phyloP scores from a whole-genome alignment of 345 rosid genomes.

The Bruguiera sexangula region DNA sequence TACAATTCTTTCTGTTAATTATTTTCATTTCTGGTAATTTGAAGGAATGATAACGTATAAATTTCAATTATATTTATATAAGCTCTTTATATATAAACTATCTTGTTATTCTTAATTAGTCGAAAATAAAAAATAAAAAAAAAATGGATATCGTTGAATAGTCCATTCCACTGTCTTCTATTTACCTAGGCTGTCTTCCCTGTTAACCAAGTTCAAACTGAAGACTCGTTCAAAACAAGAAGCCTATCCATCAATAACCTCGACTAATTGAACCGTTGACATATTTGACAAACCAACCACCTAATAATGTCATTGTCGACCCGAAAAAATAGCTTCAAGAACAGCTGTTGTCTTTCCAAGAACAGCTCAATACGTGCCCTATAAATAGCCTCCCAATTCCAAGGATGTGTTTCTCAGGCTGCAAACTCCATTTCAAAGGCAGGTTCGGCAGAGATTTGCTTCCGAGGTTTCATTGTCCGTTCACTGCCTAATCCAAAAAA shows the following conservation, averaged over 20 bases:
- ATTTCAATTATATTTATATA: no score
- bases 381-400: background rate
- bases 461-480: conserved; percentile 8
- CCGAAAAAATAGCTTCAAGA: no score
- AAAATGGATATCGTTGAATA: no score
- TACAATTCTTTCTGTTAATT: no score
- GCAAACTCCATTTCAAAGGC: background rate
- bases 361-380: background rate
- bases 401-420: background rate
- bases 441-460: conserved; percentile 12
- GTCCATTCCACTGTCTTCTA: background rate
- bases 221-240: background rate
- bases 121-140: no score
- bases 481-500: background rate
- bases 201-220: background rate
- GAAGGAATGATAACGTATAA: no score
- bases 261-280: no score
- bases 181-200: no score
- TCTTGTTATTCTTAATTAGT: no score
- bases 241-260: background rate
- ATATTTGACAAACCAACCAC: background rate
- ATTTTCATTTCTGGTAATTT: no score
- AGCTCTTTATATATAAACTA: no score
- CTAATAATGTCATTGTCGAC: background rate
- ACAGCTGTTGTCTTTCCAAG: no score